These are phyloP conservation scores for Podospora pseudoanserina DNA, from an alignment of 495 filamentous ascomycete species.

Conservation along the genomic window DNA sequence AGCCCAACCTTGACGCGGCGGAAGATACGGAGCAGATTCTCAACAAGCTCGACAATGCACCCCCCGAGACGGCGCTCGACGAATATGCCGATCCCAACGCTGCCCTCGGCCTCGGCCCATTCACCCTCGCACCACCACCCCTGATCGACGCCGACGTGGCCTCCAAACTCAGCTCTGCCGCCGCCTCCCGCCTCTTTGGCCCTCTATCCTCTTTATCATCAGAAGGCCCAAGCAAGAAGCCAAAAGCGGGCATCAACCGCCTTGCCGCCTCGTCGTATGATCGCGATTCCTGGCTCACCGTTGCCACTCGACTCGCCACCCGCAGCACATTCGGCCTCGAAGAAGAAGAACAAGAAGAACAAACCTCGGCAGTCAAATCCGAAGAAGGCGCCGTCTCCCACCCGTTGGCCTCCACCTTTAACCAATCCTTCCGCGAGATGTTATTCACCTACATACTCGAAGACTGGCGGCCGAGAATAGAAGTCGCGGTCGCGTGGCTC, in stretches of 20 bases:
- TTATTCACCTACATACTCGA: conserved; percentile 81
- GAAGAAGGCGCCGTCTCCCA: conserved; percentile 38
- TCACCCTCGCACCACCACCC: conserved; percentile 75
- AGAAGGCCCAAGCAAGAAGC: conserved; percentile 44
- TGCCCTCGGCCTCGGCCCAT: conserved; percentile 55
- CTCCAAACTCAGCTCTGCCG: conserved; percentile 61
- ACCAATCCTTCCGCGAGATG: conserved; percentile 51
- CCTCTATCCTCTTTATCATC: conserved; percentile 65
- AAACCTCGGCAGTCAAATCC: conserved; percentile 36
- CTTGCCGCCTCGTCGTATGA: conserved; percentile 83
- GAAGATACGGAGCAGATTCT: conserved; percentile 70
- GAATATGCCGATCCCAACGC: conserved; percentile 34
- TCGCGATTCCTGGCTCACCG: conserved; percentile 83
- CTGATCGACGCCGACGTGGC: conserved; percentile 65
- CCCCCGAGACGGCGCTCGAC: conserved; percentile 45
- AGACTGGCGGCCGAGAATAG: conserved; percentile 84
- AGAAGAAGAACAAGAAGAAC: conserved; percentile 19
- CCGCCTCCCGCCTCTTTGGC: conserved; percentile 70
- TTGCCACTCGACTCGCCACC: conserved; percentile 83
- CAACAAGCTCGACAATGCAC: conserved; percentile 64
- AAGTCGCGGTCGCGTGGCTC: conserved; percentile 83
- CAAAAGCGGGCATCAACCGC: conserved; percentile 69
- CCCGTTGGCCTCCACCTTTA: conserved; percentile 60
- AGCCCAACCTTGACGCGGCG: conserved; percentile 71
- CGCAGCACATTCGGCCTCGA: conserved; percentile 68